A percentile compares a stretch with the other conserved stretches of the same genome.
Conservation (phyloP, 2,329 filamentous ascomycete species). For the Lecanicillium sp. region DNA sequence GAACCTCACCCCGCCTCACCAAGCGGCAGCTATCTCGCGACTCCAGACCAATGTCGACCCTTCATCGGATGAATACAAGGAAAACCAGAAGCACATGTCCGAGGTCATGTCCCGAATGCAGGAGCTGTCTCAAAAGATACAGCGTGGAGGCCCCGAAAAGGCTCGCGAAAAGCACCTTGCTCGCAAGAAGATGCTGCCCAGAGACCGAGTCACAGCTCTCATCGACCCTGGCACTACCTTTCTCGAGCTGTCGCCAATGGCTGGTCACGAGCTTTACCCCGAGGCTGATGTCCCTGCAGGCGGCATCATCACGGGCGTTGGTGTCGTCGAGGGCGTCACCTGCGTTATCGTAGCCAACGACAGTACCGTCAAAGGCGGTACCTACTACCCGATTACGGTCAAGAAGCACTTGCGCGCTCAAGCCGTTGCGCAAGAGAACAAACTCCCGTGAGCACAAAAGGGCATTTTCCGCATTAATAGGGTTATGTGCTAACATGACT, state of each 20-base stretch:
- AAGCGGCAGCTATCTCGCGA: conserved; percentile 75
- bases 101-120: conserved; percentile 62
- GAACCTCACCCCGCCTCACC: conserved; percentile 71
- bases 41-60: conserved; percentile 70
- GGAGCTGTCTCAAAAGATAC: conserved; percentile 60
- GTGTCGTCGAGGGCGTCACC: conserved; percentile 79
- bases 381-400: conserved; percentile 94
- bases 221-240: conserved; percentile 87
- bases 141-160: conserved; percentile 71
- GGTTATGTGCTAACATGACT: not conserved
- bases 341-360: conserved; percentile 95
- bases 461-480: not conserved
- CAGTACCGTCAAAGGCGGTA: conserved; percentile 93
- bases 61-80: conserved; percentile 66
- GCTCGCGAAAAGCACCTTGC: conserved; percentile 80
- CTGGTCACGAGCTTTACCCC: conserved; percentile 76
- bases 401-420: conserved; percentile 96
- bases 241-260: conserved; percentile 86
- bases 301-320: conserved; percentile 88
- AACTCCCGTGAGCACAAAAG: conserved; percentile 44
- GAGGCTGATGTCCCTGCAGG: conserved; percentile 83
- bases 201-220: conserved; percentile 79
- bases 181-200: conserved; percentile 86
- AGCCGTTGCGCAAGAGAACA: conserved; percentile 83
- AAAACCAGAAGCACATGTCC: conserved; percentile 73